Conservation (phyloP, 73 alveolate species). For the Loxodes magnus region DNA sequence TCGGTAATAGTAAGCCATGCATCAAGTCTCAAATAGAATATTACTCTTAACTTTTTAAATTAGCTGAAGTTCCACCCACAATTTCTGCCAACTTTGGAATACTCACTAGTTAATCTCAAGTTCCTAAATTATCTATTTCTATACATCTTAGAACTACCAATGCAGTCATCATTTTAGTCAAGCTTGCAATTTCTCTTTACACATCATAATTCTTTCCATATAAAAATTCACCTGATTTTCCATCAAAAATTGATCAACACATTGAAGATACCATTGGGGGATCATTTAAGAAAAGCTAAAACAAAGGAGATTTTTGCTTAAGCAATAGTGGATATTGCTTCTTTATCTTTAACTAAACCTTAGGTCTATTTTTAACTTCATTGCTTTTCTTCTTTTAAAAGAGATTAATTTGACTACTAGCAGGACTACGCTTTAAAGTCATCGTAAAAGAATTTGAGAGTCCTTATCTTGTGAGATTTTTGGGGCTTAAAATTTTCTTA, state of each 20-base stretch:
- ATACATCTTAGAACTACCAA: conserved; percentile 40
- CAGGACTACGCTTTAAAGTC: no score
- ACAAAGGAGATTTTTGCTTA: no score
- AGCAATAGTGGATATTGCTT: no score
- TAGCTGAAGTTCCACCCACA: conserved; percentile 72
- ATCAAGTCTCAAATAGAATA: conserved; percentile 61
- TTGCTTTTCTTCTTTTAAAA: no score
- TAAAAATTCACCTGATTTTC: conserved; percentile 44
- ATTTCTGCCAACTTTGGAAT: conserved; percentile 49
- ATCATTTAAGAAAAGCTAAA: no score
- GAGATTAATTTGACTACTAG: no score
- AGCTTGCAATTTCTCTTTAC: conserved; percentile 61
- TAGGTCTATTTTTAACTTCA: no score
- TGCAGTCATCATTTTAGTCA: conserved; percentile 72
- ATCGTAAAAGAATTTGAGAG: no score
- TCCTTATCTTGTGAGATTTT: no score
- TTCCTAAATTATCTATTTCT: conserved; percentile 37
- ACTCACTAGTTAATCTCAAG: conserved; percentile 39
- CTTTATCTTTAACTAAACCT: no score
- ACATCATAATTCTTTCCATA: conserved; percentile 44
- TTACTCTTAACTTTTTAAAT: conserved; percentile 49
- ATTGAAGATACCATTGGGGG: no score
- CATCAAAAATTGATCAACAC: conserved; percentile 58
- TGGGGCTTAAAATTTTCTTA: no score
- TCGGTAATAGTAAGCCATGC: conserved; percentile 63